Base-by-base conservation (phyloP, 2,329 filamentous ascomycete species). In the Ophiocordyceps robertsii region DNA sequence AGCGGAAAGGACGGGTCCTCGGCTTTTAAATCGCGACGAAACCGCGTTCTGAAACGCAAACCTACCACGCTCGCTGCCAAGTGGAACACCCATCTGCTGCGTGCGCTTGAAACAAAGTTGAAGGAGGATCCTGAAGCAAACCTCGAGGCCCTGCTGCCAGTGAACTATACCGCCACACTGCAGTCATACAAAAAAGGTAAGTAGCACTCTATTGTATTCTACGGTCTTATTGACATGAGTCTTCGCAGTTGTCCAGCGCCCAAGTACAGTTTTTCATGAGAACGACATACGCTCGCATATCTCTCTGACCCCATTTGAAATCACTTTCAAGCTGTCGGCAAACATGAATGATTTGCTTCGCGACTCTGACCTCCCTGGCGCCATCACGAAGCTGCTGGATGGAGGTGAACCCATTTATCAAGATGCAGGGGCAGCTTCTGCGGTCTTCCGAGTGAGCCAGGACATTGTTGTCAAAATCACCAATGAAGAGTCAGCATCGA, bases 391-490 rank as follows among this genome's bases (percentile, higher is more conserved):
- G 2, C 35, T 46, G 29, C 29, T 46, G n/a, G 41, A 29, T 29
- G 13, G 12, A n/a, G 35, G 24, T 24, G 24, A 24, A 24, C 24
- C 7, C 24, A 24, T 24, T 24, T 24, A 24, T 24, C 24, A 24
- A 17, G 13, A 17, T 13, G 12, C 7, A 33, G 27, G 27, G 44
- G 21, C 35, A 40, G 31, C 29, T 44, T 37, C 38, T 46, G 19
- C 43, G 37, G 44, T 46, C 17, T 44, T 46, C 21, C 43, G 40
- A 39, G 19, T 44, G 36, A 44, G 29, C 19, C 31, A 41, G 29
- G 24, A 24, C 14, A 39, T 47, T 29, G 45, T 31, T 4, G 40
- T 45, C 32, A 47, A 47, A 37, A 21, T 47, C 24, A 42, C 38
- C n/a, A n/a, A 38, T 40, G n/a, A 42, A 37, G 32, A 27, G 24